These are phyloP conservation scores for Sphaerulina populicola DNA, from an alignment of 2,329 filamentous ascomycete species.

Conservation along the genomic window DNA sequence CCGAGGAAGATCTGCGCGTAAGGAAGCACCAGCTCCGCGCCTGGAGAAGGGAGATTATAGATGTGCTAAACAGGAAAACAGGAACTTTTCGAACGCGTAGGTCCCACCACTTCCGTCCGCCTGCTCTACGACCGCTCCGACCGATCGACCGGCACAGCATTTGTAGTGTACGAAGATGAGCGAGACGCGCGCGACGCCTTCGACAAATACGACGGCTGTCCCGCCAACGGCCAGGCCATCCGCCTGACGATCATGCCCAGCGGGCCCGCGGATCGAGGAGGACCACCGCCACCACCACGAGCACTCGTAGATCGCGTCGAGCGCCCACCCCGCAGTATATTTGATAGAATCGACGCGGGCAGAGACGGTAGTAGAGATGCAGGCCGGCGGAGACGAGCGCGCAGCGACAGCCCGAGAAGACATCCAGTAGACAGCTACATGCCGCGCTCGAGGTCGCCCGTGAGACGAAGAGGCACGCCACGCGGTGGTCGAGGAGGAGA, in stretches of 20 bases:
- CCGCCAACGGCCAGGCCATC: conserved; percentile 77
- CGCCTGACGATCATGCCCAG: conserved; percentile 58
- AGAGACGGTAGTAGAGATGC: conserved; percentile 34
- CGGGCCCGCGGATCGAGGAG: conserved; percentile 38
- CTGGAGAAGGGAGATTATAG: background rate
- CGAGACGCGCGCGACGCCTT: conserved; percentile 68
- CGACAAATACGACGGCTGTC: conserved; percentile 76
- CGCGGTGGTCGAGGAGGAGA: conserved; percentile 46
- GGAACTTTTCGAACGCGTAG: conserved; percentile 75
- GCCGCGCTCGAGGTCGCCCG: conserved; percentile 52
- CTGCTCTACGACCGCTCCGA: conserved; percentile 81
- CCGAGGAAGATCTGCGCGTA: conserved; percentile 73
- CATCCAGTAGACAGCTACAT: conserved; percentile 73
- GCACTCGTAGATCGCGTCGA: conserved; percentile 43
- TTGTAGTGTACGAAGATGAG: conserved; percentile 65
- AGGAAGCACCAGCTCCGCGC: conserved; percentile 13
- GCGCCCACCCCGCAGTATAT: conserved; percentile 53
- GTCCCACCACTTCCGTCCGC: conserved; percentile 58
- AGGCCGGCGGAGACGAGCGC: conserved; percentile 22
- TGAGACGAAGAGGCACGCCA: conserved; percentile 42
- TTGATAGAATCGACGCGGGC: conserved; percentile 46
- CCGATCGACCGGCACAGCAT: conserved; percentile 76
- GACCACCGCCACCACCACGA: conserved; percentile 10
- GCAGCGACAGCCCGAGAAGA: conserved; percentile 42
- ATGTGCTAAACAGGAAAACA: conserved; percentile 33